Percentiles rank a stretch among this genome's conserved stretches.
Evolutionary conservation across 352 stramenopile genomes (phyloP).

Genomic region (Blastocystis sp.): DNA sequence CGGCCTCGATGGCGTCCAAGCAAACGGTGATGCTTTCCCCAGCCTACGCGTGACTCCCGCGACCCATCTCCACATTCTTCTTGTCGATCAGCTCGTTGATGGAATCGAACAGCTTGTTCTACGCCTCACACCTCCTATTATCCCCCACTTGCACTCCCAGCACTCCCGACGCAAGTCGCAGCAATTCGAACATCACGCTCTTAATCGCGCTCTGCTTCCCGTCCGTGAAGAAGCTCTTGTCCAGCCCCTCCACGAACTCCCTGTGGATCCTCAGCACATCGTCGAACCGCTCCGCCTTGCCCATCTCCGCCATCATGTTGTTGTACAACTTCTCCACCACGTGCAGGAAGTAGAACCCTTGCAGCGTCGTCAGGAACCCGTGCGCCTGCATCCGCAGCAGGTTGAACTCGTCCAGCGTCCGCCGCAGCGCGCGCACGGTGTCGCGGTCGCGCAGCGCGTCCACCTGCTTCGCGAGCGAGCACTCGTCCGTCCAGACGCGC

Average conservation of each 20-base stretch:
- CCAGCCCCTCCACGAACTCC: conserved; percentile 15
- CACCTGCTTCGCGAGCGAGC: conserved; percentile 11
- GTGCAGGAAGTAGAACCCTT: conserved; percentile 59
- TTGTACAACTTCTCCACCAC: conserved; percentile 53
- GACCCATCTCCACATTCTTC: neutral
- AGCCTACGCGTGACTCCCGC: neutral
- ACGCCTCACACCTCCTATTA: neutral
- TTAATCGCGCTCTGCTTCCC: neutral
- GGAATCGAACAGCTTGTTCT: conserved; percentile 51
- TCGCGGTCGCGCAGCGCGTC: neutral
- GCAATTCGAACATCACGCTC: neutral
- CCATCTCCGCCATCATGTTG: neutral
- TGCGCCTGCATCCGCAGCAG: conserved; percentile 51
- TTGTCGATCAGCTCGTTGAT: conserved; percentile 39
- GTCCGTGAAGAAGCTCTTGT: conserved; percentile 7
- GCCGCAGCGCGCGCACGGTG: neutral
- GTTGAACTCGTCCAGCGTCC: conserved; percentile 3
- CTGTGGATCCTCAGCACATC: conserved; percentile 12
- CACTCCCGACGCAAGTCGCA: conserved; percentile 5
- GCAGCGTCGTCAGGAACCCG: conserved; percentile 40
- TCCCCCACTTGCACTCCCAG: conserved; percentile 19
- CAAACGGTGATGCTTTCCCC: conserved; percentile 24
- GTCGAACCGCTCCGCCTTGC: conserved; percentile 37
- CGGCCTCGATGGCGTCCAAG: neutral
- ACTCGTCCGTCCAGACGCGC: conserved; percentile 21